Percentiles rank a stretch among this genome's conserved stretches.
Evolutionary conservation across 2,329 filamentous ascomycete genomes (phyloP).

Genomic region (Fusarium globosum): DNA sequence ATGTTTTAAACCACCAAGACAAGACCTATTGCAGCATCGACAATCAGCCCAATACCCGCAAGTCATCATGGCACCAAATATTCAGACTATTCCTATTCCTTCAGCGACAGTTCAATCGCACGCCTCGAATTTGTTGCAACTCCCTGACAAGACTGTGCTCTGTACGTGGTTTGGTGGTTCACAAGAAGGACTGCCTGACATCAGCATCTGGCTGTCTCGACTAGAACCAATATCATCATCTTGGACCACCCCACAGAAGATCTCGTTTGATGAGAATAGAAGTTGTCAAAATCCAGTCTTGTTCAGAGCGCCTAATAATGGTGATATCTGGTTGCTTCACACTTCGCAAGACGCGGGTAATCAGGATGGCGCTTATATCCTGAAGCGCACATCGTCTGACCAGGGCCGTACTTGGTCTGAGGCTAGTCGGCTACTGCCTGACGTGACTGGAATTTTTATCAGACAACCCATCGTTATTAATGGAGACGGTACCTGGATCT

Average conservation of each 20-base stretch:
- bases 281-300: slow-evolving; percentile 60
- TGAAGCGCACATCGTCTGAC: slow-evolving; percentile 52
- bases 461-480: slow-evolving; percentile 55
- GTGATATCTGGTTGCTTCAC: slow-evolving; percentile 55
- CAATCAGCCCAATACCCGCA: not conserved
- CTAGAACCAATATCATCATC: slow-evolving; percentile 42
- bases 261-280: slow-evolving; percentile 53
- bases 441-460: slow-evolving; percentile 53
- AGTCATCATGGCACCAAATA: not conserved
- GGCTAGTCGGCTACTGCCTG: slow-evolving; percentile 47
- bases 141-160: slow-evolving; percentile 54
- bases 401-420: slow-evolving; percentile 52
- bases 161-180: slow-evolving; percentile 60
- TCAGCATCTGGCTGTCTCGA: slow-evolving; percentile 56
- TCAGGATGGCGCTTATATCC: slow-evolving; percentile 55
- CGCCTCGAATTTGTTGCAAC: slow-evolving; percentile 56
- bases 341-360: slow-evolving; percentile 58
- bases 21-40: not conserved
- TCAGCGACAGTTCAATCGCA: slow-evolving; percentile 57
- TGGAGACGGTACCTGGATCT: slow-evolving; percentile 52
- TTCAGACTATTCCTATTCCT: slow-evolving; percentile 45
- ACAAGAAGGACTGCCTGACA: slow-evolving; percentile 57
- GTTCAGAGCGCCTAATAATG: slow-evolving; percentile 50
- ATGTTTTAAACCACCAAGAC: not conserved
- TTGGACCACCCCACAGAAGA: slow-evolving; percentile 51